Conservation (phyloP, 805 yeast species). For the Wickerhamomyces silvicola region DNA sequence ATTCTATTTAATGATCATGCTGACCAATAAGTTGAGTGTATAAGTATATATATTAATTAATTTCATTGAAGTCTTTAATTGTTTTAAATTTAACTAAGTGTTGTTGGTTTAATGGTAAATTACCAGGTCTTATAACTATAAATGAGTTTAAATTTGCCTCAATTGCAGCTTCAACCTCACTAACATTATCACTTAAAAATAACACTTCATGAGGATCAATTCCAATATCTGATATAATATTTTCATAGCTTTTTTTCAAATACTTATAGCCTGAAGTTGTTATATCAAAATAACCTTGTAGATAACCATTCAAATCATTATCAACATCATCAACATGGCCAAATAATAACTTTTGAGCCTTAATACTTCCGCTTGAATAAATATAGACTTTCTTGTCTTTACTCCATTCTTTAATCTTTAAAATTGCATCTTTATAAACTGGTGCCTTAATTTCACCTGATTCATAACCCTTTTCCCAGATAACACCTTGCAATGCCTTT, state of each 20-base stretch:
- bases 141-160: slow-evolving; percentile 52
- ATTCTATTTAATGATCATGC: slow-evolving; percentile 63
- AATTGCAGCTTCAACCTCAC: slow-evolving; percentile 72
- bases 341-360: slow-evolving; percentile 79
- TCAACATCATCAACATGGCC: slow-evolving; percentile 45
- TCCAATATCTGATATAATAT: slow-evolving; percentile 41
- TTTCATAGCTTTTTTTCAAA: slow-evolving; percentile 48
- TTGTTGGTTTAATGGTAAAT: slow-evolving; percentile 40
- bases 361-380: slow-evolving; percentile 85
- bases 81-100: slow-evolving; percentile 23
- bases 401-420: slow-evolving; percentile 41
- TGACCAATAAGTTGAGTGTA: slow-evolving; percentile 14
- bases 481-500: slow-evolving; percentile 74
- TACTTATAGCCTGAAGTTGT: slow-evolving; percentile 73
- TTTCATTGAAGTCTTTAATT: slow-evolving; percentile 25
- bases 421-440: slow-evolving; percentile 64
- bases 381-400: slow-evolving; percentile 43
- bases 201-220: slow-evolving; percentile 32
- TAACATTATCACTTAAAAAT: slow-evolving; percentile 76
- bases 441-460: slow-evolving; percentile 77
- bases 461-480: slow-evolving; percentile 78
- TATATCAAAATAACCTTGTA: slow-evolving; percentile 78
- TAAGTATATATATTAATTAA: slow-evolving; percentile 3
- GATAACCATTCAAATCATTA: slow-evolving; percentile 43
- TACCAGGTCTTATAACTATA: slow-evolving; percentile 72